phyloP scores from a whole-genome alignment of 2,329 filamentous ascomycete species.

The Coniochaeta ligniaria region DNA sequence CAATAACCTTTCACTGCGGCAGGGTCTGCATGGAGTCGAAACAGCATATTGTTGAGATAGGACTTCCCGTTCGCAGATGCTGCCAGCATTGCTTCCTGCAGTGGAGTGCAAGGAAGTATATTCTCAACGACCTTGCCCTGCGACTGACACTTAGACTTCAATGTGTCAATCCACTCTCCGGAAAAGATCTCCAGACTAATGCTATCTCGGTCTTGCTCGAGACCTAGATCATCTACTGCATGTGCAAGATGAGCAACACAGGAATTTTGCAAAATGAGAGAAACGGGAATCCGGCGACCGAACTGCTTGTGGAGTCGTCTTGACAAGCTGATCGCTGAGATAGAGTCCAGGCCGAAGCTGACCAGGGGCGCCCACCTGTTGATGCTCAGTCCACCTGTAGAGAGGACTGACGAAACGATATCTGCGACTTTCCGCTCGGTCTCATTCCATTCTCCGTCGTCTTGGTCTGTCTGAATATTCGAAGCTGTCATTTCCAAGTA shows the following conservation, averaged over 20 bases:
- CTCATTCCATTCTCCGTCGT: conserved; percentile 38
- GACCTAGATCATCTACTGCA: conserved; percentile 10
- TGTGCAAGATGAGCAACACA: conserved; percentile 55
- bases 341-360: conserved; percentile 74
- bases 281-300: conserved; percentile 51
- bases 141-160: conserved; percentile 23
- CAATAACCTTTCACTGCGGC: conserved; percentile 51
- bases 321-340: conserved; percentile 69
- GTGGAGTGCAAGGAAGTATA: conserved; percentile 73
- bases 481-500: conserved; percentile 30
- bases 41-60: conserved; percentile 68
- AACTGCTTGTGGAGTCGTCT: conserved; percentile 42
- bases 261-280: conserved; percentile 59
- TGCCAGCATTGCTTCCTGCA: conserved; percentile 84
- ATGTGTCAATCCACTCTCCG: conserved; percentile 17
- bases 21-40: conserved; percentile 48
- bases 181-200: conserved; percentile 7
- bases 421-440: conserved; percentile 49
- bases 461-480: conserved; percentile 17
- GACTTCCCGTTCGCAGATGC: conserved; percentile 36
- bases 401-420: conserved; percentile 44
- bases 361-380: conserved; percentile 65
- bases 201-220: accelerated
- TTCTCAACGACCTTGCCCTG: conserved; percentile 33
- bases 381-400: conserved; percentile 36